phyloP scores from a whole-genome alignment of 164 flowering plant genomes.

The Dillenia suffruticosa region DNA sequence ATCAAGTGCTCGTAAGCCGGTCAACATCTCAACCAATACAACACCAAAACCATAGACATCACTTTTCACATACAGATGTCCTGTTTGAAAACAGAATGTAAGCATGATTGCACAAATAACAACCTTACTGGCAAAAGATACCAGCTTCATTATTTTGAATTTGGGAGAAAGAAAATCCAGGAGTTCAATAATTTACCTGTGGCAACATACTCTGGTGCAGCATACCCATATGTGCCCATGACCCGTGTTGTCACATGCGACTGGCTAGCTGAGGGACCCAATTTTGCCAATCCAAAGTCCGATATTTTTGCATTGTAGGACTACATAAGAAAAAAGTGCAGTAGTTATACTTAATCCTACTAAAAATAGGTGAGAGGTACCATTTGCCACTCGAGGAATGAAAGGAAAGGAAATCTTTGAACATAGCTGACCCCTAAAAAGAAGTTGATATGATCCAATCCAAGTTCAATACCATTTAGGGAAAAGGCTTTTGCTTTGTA shows the following conservation, averaged over 20 bases:
- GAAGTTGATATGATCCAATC: too few relatives aligned
- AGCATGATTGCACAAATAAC: too few relatives aligned
- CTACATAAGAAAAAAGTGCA: slow-evolving; percentile 25
- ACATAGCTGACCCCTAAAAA: too few relatives aligned
- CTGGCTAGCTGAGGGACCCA: slow-evolving; percentile 66
- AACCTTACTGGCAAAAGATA: too few relatives aligned
- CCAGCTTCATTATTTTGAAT: background rate
- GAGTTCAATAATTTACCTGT: slow-evolving; percentile 47
- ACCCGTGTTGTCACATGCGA: slow-evolving; percentile 88
- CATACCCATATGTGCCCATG: slow-evolving; percentile 89
- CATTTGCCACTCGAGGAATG: too few relatives aligned
- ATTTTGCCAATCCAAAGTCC: slow-evolving; percentile 86
- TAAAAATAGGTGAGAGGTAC: background rate
- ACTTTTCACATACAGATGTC: slow-evolving; percentile 85
- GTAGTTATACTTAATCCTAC: background rate
- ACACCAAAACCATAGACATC: slow-evolving; percentile 92
- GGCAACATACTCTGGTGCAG: slow-evolving; percentile 91
- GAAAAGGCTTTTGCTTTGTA: too few relatives aligned
- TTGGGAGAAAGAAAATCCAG: background rate
- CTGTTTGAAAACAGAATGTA: slow-evolving; percentile 26
- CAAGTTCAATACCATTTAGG: too few relatives aligned
- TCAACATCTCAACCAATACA: slow-evolving; percentile 69
- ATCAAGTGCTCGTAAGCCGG: slow-evolving; percentile 71
- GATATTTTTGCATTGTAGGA: slow-evolving; percentile 74
- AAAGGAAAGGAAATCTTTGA: too few relatives aligned